Percentiles rank a stretch among this genome's conserved stretches.
Conservation (phyloP, 2,329 filamentous ascomycete genomes). For the Amylocarpus encephaloides region DNA sequence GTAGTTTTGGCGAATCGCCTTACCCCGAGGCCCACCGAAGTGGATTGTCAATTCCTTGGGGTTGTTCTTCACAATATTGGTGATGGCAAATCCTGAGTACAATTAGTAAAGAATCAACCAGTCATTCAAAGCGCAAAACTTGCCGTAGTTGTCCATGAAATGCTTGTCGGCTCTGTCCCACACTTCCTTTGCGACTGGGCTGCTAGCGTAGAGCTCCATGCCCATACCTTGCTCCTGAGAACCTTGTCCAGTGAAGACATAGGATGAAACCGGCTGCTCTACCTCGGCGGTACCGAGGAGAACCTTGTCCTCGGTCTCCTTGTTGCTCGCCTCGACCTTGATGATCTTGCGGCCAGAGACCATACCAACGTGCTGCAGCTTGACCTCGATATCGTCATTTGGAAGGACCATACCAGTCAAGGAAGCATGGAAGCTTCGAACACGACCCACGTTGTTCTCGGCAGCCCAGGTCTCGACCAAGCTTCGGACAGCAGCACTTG, state of each 20-base stretch:
- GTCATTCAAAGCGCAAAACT: constrained; percentile 30
- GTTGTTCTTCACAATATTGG: constrained; percentile 99
- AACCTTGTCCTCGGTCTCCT: constrained; percentile 94
- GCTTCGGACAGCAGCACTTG: constrained; percentile 90
- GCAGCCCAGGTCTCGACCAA: constrained; percentile 98
- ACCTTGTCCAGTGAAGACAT: constrained; percentile 97
- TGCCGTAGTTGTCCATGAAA: constrained; percentile 97
- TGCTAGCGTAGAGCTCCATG: constrained; percentile 96
- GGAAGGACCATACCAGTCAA: constrained; percentile 98
- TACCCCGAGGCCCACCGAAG: constrained; percentile 93
- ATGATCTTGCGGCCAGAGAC: constrained; percentile 98
- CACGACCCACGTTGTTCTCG: constrained; percentile 95
- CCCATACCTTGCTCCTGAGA: constrained; percentile 99
- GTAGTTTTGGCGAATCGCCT: constrained; percentile 97
- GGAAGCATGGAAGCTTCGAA: constrained; percentile 93
- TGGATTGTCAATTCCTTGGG: constrained; percentile 97
- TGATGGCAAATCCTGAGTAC: constrained; percentile 76
- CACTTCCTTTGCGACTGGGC: constrained; percentile 88
- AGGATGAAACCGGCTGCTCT: constrained; percentile 92
- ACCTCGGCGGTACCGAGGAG: constrained; percentile 93
- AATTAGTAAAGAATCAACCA: constrained; percentile 24
- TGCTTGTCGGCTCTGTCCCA: constrained; percentile 98
- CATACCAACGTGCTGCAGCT: constrained; percentile 95
- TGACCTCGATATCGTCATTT: constrained; percentile 91
- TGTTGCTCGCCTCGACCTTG: constrained; percentile 94